Base-by-base conservation (phyloP, 495 filamentous ascomycete genomes). In the Talaromyces nanjingensis region DNA sequence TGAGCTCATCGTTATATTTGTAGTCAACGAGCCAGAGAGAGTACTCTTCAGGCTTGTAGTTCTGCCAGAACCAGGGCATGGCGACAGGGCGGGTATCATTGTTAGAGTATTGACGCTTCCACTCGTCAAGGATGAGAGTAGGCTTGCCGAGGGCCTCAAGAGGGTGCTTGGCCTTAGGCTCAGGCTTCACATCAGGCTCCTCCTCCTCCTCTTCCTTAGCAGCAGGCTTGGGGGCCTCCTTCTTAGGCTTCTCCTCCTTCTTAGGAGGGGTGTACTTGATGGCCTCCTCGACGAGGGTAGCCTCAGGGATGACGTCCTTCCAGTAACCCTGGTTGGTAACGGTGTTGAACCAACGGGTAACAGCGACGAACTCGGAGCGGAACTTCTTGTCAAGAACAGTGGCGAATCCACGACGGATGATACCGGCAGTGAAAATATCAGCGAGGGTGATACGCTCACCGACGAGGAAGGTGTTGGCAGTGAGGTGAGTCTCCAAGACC, bases 21-120 rank as follows among this genome's bases (percentile, higher is more conserved):
- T 97, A 99, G 76, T 89, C 87, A 65, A 90, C 81, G 72, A 82
- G 85, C 91, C 91, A 99, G 70, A 99, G 77, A 42, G 92, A 96
- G 85, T 94, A 98, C 79, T 98, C 96, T 62, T 91, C 88, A 71
- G 93, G 84, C 65, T 92, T 93, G 78, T 84, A 86, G 73, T 96
- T 88, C 82, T 97, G 86, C 93, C 93, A 99, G 86, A 99, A 98
- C 91, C 93, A 99, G 73, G 93, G 92, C 68, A 98, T 78, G 68
- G 93, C 91, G 49, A 80, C 87, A 65, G 81, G 69, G 53, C 89
- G 91, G 63, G 91, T 93, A 55, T 98, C 93, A 67, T 89, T 83
- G 86, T 99, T 99, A 71, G 96, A 98, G 88, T 97, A 99, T 76
- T 90, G 87, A 70, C 93, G 91, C 88, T 99, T 99, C 91, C 89